These are phyloP conservation scores for Tilletiopsis washingtonensis DNA, from an alignment of 1,284 basidiomycete genomes.

Conservation along the genomic window DNA sequence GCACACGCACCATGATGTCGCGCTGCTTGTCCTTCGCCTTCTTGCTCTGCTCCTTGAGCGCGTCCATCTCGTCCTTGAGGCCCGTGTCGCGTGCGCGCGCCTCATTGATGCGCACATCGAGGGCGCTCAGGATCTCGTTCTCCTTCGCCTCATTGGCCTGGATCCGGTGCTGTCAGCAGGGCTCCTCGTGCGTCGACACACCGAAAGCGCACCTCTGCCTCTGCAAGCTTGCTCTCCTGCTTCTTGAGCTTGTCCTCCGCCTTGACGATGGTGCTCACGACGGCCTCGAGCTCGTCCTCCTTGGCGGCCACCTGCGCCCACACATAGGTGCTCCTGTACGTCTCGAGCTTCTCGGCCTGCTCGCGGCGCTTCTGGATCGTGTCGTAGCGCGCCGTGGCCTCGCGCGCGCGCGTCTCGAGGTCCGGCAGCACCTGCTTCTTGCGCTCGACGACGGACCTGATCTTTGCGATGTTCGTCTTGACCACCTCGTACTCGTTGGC, in stretches of 20 bases:
- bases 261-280: neutral
- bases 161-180: too few relatives aligned
- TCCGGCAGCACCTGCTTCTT: conserved; percentile 65
- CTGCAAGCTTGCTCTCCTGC: neutral
- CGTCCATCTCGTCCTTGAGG: conserved; percentile 6
- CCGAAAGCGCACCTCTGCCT: neutral
- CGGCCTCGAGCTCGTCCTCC: conserved; percentile 49
- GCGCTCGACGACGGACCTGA: conserved; percentile 25
- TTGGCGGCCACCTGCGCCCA: conserved; percentile 80
- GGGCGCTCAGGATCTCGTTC: too few relatives aligned
- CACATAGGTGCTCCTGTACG: conserved; percentile 70
- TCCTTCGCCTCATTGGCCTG: too few relatives aligned
- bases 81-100: too few relatives aligned
- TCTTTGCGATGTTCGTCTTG: conserved; percentile 46
- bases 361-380: conserved; percentile 66
- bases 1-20: too few relatives aligned
- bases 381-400: conserved; percentile 60
- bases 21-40: too few relatives aligned
- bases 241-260: conserved; percentile 9
- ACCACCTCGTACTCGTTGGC: conserved; percentile 76
- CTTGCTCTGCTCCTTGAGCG: neutral
- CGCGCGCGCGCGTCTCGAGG: conserved; percentile 57
- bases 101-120: too few relatives aligned
- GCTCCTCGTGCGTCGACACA: too few relatives aligned
- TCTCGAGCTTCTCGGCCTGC: conserved; percentile 61